A percentile compares a stretch with the other conserved stretches of the same genome.
phyloP scores from a whole-genome alignment of 139 green algal genomes.

The Coelastrella sp. region DNA sequence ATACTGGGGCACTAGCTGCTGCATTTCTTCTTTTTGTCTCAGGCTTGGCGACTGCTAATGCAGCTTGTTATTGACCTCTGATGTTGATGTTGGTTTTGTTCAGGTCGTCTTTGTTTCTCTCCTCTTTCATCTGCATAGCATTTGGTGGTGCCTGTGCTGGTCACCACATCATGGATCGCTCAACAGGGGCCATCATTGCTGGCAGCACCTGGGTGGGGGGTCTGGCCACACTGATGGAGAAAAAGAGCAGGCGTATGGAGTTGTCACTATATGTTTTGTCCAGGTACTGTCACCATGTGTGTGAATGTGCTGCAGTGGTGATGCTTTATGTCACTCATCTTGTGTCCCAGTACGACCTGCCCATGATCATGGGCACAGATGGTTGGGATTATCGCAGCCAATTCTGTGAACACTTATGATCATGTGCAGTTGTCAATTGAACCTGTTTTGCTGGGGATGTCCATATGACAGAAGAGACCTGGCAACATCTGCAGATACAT shows the following conservation, averaged over 20 bases:
- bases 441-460: too few relatives aligned
- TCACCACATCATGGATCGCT: conserved; percentile 53
- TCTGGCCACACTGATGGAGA: conserved; percentile 88
- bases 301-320: too few relatives aligned
- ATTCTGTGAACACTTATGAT: too few relatives aligned
- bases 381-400: too few relatives aligned
- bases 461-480: too few relatives aligned
- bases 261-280: conserved; percentile 89
- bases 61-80: not conserved
- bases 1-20: too few relatives aligned
- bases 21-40: not conserved
- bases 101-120: conserved; percentile 89
- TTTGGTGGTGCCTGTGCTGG: conserved; percentile 78
- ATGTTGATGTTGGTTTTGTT: not conserved
- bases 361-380: too few relatives aligned
- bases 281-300: too few relatives aligned
- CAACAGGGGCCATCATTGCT: conserved; percentile 64
- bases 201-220: conserved; percentile 66
- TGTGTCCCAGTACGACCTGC: too few relatives aligned
- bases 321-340: too few relatives aligned
- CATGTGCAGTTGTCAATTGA: too few relatives aligned
- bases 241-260: conserved; percentile 95
- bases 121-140: conserved; percentile 81
- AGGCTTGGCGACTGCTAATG: not conserved
- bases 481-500: too few relatives aligned